These are phyloP conservation scores for Gnaphalium uliginosum DNA, from an alignment of 129 eudicot genomes.

Conservation along the genomic window DNA sequence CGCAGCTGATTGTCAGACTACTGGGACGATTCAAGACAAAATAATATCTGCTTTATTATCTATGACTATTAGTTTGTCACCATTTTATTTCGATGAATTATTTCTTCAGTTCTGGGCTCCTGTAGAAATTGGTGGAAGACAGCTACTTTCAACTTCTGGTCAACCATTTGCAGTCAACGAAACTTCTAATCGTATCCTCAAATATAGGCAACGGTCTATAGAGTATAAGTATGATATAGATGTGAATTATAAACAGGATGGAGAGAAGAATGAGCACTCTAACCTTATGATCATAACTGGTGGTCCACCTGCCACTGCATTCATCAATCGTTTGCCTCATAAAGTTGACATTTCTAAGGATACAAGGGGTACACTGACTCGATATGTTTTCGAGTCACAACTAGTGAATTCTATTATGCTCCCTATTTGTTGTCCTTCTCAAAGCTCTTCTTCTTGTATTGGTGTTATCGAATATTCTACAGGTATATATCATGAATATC, in stretches of 20 bases:
- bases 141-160: constrained; percentile 21
- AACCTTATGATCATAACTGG: not conserved
- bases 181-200: not conserved
- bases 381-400: not conserved
- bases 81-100: too few relatives aligned
- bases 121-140: constrained; percentile 8
- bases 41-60: not conserved
- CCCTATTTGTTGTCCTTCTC: constrained; percentile 10
- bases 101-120: constrained; percentile 32
- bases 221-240: not conserved
- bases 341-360: not conserved
- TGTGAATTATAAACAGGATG: not conserved
- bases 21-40: not conserved
- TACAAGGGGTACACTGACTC: not conserved
- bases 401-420: not conserved
- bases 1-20: not conserved
- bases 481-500: not conserved
- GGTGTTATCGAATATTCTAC: constrained; percentile 6
- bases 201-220: not conserved
- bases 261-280: not conserved
- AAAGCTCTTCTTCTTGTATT: constrained; percentile 19
- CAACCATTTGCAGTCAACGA: constrained; percentile 9
- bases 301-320: constrained; percentile 4
- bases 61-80: too few relatives aligned
- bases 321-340: not conserved